Base-by-base conservation (phyloP, 1,284 basidiomycete genomes). In the Sanghuangporus baumii region DNA sequence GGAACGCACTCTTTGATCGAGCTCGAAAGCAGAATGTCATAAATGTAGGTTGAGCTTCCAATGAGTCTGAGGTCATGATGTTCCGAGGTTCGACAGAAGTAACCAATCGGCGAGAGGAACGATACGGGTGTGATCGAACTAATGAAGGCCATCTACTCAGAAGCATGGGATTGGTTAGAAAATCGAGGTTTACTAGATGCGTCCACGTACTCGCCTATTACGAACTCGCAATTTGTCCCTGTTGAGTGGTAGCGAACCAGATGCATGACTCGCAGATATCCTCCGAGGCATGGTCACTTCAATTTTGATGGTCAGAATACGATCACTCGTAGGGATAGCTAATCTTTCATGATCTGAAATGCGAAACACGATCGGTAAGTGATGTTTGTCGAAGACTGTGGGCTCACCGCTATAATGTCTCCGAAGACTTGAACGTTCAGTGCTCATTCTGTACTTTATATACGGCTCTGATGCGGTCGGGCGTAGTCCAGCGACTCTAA, bases 291-390 rank as follows among this genome's bases (percentile, higher is more conserved):
- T 48, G 34, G 50, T 40, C 16, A 61, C 60, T 31, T 57, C 55
- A n/a, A 61, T 55, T 40, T 61, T 61, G n/a, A 61, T 55, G n/a
- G 60, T 61, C 38, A 43, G 50, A 18, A 61, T 50, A 23, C 38
- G 41, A 23, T 43, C 46, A 34, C 57, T 34, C n/a, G 26, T 48
- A 14, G 20, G 26, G 11, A 12, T n/a, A 37, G 18, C 55, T 18
- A 38, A n/a, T 14, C 14, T 8, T 26, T 48, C 55, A 26, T 54
- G 57, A 36, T 61, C 54, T 61, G 34, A 16, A 18, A 34, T 36
- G 36, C 4, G 26, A 3, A 36, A 41, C 6, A 50, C 4, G 37
- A 11, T 26, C 8, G 8, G 20, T 18, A 20, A 50, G 36, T 20
- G 16, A 23, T 34, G 46, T 38, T 12, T 18, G 31, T 31, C 37